Base-by-base conservation (phyloP, 495 filamentous ascomycete genomes). In the Hypoxylon fuscum region DNA sequence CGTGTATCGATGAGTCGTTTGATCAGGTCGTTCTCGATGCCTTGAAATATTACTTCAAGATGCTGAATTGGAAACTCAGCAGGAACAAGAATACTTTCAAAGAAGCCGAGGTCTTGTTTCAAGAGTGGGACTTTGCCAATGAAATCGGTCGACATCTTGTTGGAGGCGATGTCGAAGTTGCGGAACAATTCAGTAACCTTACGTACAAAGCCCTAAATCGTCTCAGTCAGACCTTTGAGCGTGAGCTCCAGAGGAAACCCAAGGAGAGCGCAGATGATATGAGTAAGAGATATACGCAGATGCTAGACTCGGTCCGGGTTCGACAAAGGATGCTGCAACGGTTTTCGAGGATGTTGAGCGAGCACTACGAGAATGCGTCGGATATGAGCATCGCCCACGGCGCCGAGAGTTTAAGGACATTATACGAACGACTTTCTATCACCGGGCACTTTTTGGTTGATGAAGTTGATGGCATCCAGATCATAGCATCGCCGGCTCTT, bases 41-140 rank as follows among this genome's bases (percentile, higher is more conserved):
- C 1, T 81, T 98, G 62, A 96, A 93, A 70, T 98, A 96, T 72
- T 98, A 98, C 72, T 98, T 98, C 80, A 90, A 92, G 64, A 89
- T 98, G 77, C 79, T 98, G 47, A 96, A 96, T 66, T 97, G 93
- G 90, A 97, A 97, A 71, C 79, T 98, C 41, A 92, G 92, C 69
- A 91, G 92, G 40, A 98, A 97, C 77, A 97, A 96, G 72, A 98
- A 98, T 74, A 97, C 95, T 0, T 98, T 98, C 83, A 98, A 98
- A 71, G 95, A 98, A 68, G 95, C 95, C 10, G 95, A 98, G 75
- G 91, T 98, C 59, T 77, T 98, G 25, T 94, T 97, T 69, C 93
- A 97, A 65, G 95, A 98, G 73, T 98, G 95, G 94, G 90, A 89
- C 21, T 98, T 97, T 61, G 93, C 90, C 1, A 97, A 97, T 68